Conservation (phyloP, 169 alveolate species). For the Besnoitia besnoiti region DNA sequence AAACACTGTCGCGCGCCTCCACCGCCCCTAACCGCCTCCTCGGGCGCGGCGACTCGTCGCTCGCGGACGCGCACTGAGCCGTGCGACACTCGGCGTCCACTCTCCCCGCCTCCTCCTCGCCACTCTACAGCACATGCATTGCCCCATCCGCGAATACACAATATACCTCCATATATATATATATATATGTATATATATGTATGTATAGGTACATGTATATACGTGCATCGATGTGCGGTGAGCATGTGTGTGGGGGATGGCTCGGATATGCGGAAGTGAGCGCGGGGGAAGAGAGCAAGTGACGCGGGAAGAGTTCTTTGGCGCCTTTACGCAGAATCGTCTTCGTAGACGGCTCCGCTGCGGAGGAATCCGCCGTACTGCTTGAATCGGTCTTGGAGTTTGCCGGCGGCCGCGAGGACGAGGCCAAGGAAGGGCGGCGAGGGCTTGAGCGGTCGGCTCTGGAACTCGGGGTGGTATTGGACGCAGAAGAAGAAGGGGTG, state of each 20-base stretch:
- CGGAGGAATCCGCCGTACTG: conserved; percentile 37
- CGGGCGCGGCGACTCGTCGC: too few relatives aligned
- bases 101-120: too few relatives aligned
- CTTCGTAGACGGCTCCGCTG: conserved; percentile 34
- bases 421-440: conserved; percentile 73
- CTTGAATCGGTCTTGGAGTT: conserved; percentile 56
- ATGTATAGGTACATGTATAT: neutral
- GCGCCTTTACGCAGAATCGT: neutral
- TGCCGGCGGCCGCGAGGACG: conserved; percentile 71
- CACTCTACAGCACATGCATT: too few relatives aligned
- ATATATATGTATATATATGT: neutral
- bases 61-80: too few relatives aligned
- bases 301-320: too few relatives aligned
- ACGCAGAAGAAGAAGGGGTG: conserved; percentile 94
- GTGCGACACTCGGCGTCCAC: too few relatives aligned
- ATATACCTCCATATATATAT: too few relatives aligned
- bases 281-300: too few relatives aligned
- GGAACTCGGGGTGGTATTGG: conserved; percentile 96
- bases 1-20: too few relatives aligned
- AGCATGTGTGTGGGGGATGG: neutral
- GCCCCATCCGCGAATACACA: too few relatives aligned
- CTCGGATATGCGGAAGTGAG: too few relatives aligned
- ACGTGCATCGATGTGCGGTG: neutral
- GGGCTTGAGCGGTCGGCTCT: conserved; percentile 73
- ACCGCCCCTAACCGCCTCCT: too few relatives aligned